Percentiles rank a stretch among this genome's conserved stretches.
Conservation (phyloP, 805 yeast species). For the Saccharomycopsis sp. region DNA sequence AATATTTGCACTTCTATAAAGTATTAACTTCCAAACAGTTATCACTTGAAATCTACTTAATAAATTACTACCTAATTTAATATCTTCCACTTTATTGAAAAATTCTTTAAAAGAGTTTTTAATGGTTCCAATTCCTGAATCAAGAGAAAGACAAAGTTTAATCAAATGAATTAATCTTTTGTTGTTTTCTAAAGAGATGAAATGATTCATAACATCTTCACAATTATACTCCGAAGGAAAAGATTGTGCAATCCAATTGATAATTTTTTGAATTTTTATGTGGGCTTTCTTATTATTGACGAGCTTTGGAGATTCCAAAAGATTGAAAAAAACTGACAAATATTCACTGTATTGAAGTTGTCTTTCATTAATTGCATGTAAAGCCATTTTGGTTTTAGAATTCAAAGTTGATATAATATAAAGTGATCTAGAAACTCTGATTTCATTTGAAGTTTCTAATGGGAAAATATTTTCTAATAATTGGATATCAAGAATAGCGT, state of each 20-base stretch:
- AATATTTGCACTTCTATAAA: too few relatives aligned
- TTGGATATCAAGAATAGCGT: constrained; percentile 50
- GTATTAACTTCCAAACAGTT: too few relatives aligned
- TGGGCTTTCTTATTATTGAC: too few relatives aligned
- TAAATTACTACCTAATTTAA: constrained; percentile 35
- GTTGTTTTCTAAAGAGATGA: constrained; percentile 46
- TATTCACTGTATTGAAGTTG: constrained; percentile 53
- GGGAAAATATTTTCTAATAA: constrained; percentile 57
- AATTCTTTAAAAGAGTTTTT: constrained; percentile 56
- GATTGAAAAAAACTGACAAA: constrained; percentile 35
- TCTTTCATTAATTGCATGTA: constrained; percentile 57
- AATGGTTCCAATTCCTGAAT: constrained; percentile 50
- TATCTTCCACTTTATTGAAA: constrained; percentile 30
- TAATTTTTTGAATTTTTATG: constrained; percentile 45
- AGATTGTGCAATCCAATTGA: constrained; percentile 49
- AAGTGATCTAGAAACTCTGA: constrained; percentile 38
- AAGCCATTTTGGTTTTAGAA: constrained; percentile 49
- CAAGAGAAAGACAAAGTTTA: constrained; percentile 41
- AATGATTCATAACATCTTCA: constrained; percentile 38
- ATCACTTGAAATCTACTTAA: too few relatives aligned
- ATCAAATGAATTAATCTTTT: constrained; percentile 48
- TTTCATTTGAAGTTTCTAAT: constrained; percentile 27
- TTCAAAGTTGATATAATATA: constrained; percentile 39
- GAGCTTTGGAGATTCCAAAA: constrained; percentile 31
- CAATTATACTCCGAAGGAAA: constrained; percentile 46